Base-by-base conservation (phyloP, 345 rosid genomes). In the Bretschneidera sinensis region DNA sequence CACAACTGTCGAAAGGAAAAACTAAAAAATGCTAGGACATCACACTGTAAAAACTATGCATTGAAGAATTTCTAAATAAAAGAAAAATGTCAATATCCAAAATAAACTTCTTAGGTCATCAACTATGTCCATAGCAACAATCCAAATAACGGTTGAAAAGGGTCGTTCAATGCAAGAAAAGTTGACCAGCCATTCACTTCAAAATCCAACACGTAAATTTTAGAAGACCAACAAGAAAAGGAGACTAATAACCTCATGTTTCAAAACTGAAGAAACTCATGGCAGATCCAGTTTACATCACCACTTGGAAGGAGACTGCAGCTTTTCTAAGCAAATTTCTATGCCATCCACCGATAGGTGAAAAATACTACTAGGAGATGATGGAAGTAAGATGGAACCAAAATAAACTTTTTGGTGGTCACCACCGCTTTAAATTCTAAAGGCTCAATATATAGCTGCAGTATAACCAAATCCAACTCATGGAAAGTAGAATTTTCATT, bases 401-500 rank as follows among this genome's bases (percentile, higher is more conserved):
- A n/a, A n/a, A n/a, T n/a, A n/a, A n/a, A n/a, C n/a, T n/a, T n/a
- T n/a, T n/a, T n/a, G n/a, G n/a, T n/a, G n/a, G n/a, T n/a, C n/a
- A n/a, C n/a, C n/a, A n/a, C n/a, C n/a, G n/a, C n/a, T n/a, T n/a
- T n/a, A n/a, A n/a, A n/a, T n/a, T n/a, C n/a, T n/a, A n/a, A n/a
- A n/a, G n/a, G n/a, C n/a, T n/a, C 3, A 28, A 28, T 2, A 28
- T 28, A 28, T 28, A 28, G 5, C 3, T 28, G 33, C 16, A 5
- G 10, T 9, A 39, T 9, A 39, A 39, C 1, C 16, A 39, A 39
- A 39, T 39, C 10, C 10, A 13, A 65, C 45, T 0, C 63, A 56
- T 51, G 24, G 61, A 71, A 43, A 25, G 11, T 48, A 49, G 28
- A 24, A n/a, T 0, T 22, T 60, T 55, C 57, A 24, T 21, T 14